Percentiles rank a stretch among this genome's conserved stretches.
Conservation (phyloP, 164 flowering plant species). For the Annona cherimola region DNA sequence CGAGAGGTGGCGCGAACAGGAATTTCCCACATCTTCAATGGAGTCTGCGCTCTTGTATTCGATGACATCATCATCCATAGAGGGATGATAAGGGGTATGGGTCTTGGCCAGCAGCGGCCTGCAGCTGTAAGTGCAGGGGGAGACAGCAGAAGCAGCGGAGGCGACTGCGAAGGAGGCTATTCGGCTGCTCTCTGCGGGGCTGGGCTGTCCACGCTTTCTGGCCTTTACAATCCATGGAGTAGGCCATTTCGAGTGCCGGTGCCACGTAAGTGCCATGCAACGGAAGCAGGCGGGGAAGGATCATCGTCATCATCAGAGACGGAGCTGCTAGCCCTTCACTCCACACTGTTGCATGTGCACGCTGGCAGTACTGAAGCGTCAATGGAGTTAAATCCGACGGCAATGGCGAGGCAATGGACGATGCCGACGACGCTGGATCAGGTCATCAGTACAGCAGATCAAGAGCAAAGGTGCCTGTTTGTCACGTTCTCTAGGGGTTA, state of each 20-base stretch:
- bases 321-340: not conserved
- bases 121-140: too few species aligned
- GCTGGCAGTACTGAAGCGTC: not conserved
- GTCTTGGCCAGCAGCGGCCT: not conserved
- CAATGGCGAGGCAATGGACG: not conserved
- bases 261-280: not conserved
- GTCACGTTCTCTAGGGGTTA: constrained; percentile 7
- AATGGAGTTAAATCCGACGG: not conserved
- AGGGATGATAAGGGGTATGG: not conserved
- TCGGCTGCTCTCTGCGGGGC: not conserved
- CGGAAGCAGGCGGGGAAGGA: not conserved
- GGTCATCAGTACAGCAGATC: too few species aligned
- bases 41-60: not conserved
- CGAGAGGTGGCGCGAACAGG: not conserved
- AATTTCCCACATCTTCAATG: not conserved
- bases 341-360: not conserved
- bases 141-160: not conserved
- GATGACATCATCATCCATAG: not conserved
- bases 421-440: not conserved
- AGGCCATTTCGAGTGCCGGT: not conserved
- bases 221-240: not conserved
- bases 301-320: not conserved
- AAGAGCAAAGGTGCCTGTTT: constrained; percentile 1
- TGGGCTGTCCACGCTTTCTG: not conserved
- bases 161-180: too few species aligned